Evolutionary conservation across 495 filamentous ascomycete species (phyloP), one percentile per base, ranked within the genome.

Genomic region (Aspergillus campestris): DNA sequence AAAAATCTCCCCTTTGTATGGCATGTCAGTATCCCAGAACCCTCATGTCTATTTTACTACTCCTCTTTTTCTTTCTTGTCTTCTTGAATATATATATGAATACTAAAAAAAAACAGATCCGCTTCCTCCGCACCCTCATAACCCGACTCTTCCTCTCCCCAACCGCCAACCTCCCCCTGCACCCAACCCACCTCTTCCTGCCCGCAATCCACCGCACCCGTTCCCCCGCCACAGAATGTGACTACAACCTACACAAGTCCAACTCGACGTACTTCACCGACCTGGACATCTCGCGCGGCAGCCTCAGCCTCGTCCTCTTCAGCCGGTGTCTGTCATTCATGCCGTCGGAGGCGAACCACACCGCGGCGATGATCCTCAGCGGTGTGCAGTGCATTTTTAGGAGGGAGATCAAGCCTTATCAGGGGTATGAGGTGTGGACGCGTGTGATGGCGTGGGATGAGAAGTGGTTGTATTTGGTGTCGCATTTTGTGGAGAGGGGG

Each of bases 241-340:
- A 92, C 65, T 84, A 87, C 67, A 91, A 92, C 69, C 47, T 86
- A 32, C 87, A 92, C 75, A 92, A 92, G 58, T 83, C 78, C 52
- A 92, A 92, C 69, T 77, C 70, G 44, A 92, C 87, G 4, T 92
- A 87, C 72, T 90, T 89, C 62, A 69, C 81, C 55, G 87, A 91
- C 61, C 75, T 89, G 11, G 87, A 91, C 62, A 73, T 87, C 34
- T 72, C 74, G 34, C 81, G 87, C 10, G 79, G 77, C 0, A 78
- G 87, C 50, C 66, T 85, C 2, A 61, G 37, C 29, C 79, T 41
- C 11, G 13, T 41, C 84, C 0, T 64, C 81, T 31, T 57, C 73
- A 64, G 49, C 66, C 57, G 44, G 72, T 64, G 47, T 74, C 74
- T 59, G 44, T 53, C 34, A 52, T 45, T 34, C 30, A 40, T 70